Conservation (phyloP, 163 green algal genomes). For the Volvox carteri region DNA sequence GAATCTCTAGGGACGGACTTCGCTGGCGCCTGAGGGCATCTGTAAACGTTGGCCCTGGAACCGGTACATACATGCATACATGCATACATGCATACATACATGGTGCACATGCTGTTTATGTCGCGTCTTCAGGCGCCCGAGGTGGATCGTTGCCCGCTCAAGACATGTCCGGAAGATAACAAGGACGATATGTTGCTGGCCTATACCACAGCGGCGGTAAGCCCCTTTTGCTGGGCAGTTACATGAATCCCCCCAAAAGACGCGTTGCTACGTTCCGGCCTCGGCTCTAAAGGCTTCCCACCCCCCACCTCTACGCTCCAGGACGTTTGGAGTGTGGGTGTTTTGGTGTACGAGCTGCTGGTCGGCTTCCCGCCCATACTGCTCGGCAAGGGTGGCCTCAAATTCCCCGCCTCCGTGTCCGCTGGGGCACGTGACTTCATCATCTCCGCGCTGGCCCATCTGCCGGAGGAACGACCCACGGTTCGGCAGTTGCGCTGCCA, state of each 20-base stretch:
- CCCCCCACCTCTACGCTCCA: not conserved
- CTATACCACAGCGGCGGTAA: constrained; percentile 39
- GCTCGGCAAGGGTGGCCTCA: not conserved
- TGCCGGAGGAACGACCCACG: constrained; percentile 35
- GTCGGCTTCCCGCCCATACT: constrained; percentile 69
- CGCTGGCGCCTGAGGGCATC: no score
- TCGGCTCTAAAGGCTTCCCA: no score
- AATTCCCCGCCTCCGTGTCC: constrained; percentile 34
- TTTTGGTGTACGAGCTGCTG: constrained; percentile 83
- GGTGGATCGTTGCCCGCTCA: constrained; percentile 54
- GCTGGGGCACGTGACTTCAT: constrained; percentile 36
- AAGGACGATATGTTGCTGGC: constrained; percentile 36
- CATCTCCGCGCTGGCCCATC: not conserved
- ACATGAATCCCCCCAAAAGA: no score
- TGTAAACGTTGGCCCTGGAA: no score
- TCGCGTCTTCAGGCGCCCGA: constrained; percentile 56
- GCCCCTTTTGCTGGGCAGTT: no score
- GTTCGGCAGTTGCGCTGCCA: constrained; percentile 17
- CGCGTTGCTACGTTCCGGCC: no score
- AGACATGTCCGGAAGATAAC: constrained; percentile 42
- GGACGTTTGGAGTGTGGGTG: constrained; percentile 81
- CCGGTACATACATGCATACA: no score
- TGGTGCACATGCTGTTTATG: no score
- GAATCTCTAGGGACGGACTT: no score
- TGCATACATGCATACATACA: no score